Conservation (phyloP, 257 asterid genomes). For the Nicotiana undulata region DNA sequence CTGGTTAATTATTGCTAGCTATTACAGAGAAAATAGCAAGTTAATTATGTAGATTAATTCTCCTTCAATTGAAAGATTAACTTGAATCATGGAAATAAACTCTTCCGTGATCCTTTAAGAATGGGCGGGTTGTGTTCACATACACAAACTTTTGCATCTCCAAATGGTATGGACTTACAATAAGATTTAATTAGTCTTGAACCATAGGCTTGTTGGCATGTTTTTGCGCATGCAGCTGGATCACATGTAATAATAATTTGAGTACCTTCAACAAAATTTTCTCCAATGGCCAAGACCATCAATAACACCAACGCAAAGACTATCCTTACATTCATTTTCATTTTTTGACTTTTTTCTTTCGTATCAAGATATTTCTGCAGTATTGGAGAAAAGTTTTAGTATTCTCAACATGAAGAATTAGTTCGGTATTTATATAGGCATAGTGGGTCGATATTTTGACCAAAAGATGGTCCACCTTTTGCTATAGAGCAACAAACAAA, state of each 20-base stretch:
- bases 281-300: not conserved
- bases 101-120: too few species aligned
- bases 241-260: not conserved
- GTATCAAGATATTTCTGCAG: not conserved
- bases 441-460: not conserved
- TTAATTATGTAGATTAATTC: too few species aligned
- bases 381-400: not conserved
- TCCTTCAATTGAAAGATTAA: too few species aligned
- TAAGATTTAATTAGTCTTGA: conserved; percentile 5
- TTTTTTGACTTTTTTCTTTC: not conserved
- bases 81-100: not conserved
- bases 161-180: not conserved
- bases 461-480: not conserved
- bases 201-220: not conserved
- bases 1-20: too few species aligned
- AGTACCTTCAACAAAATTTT: not conserved
- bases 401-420: not conserved
- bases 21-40: too few species aligned
- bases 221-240: not conserved
- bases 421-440: not conserved
- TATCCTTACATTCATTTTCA: not conserved
- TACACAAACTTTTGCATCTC: not conserved
- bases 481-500: too few species aligned
- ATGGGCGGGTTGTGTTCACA: not conserved
- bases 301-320: not conserved